A percentile compares a stretch with the other conserved stretches of the same genome.
Conservation (phyloP, 805 yeast genomes). For the Lipomyces sp. region DNA sequence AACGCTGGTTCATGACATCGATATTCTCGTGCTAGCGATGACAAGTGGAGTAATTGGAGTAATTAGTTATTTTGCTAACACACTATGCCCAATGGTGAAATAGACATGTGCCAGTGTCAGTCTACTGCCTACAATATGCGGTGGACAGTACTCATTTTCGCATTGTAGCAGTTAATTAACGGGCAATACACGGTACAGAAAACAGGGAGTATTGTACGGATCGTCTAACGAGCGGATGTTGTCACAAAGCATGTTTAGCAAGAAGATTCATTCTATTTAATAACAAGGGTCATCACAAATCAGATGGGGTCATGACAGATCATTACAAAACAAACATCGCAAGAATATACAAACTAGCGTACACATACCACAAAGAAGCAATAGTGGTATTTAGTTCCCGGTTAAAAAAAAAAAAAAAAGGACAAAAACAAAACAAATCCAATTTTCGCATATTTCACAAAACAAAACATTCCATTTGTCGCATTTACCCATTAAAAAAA, state of each 20-base stretch:
- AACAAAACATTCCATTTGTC: not conserved
- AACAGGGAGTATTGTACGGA: too few relatives aligned
- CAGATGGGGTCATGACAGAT: not conserved
- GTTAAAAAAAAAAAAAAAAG: not conserved
- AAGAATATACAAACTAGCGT: not conserved
- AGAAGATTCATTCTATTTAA: not conserved
- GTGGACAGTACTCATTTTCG: too few relatives aligned
- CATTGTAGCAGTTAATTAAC: too few relatives aligned
- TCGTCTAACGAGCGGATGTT: not conserved
- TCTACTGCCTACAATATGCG: too few relatives aligned
- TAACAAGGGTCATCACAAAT: not conserved
- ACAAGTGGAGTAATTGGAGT: too few relatives aligned
- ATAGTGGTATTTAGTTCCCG: not conserved
- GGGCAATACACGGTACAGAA: too few relatives aligned
- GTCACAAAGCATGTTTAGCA: not conserved
- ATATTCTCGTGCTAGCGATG: too few relatives aligned
- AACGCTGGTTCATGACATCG: too few relatives aligned
- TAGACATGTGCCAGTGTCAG: too few relatives aligned
- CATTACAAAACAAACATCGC: not conserved
- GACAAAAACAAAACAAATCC: not conserved
- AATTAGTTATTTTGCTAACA: too few relatives aligned
- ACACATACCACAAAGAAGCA: not conserved
- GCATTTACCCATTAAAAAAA: not conserved
- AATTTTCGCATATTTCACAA: not conserved
- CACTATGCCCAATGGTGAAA: too few relatives aligned